A percentile compares a stretch with the other conserved stretches of the same genome.
Evolutionary conservation across 2,329 filamentous ascomycete species (phyloP).

Genomic region (Xylariaceae sp.): DNA sequence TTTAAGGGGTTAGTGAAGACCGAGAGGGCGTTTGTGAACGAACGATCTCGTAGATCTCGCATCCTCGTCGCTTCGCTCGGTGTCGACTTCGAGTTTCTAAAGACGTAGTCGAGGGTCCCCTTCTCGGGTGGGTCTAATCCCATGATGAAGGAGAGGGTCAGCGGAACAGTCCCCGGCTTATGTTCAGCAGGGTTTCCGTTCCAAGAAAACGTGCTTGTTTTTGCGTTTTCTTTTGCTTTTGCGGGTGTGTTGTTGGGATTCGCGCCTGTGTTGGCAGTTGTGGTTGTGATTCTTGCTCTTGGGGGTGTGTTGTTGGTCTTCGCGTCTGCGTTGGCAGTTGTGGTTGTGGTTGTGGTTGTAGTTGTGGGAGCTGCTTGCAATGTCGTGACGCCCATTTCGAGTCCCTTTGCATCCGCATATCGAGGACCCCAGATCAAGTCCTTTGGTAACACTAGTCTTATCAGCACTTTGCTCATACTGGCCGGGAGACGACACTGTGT

Average conservation of each 20-base stretch:
- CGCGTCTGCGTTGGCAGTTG: no score
- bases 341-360: no score
- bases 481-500: not conserved
- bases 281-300: no score
- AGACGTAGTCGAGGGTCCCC: slow-evolving; percentile 7
- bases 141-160: no score
- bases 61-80: slow-evolving; percentile 1
- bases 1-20: slow-evolving; percentile 32
- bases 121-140: not conserved
- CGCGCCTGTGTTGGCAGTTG: no score
- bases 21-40: slow-evolving; percentile 28
- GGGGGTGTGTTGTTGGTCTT: no score
- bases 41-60: slow-evolving; percentile 27
- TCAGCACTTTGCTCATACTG: not conserved
- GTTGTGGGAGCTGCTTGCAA: no score
- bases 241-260: no score
- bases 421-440: slow-evolving; percentile 20
- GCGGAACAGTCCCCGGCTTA: no score
- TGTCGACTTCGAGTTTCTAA: slow-evolving; percentile 18
- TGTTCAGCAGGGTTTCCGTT: not conserved
- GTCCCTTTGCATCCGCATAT: slow-evolving; percentile 7
- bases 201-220: not conserved
- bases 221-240: not conserved
- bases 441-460: slow-evolving; percentile 3
- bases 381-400: not conserved